Evolutionary conservation across 176 grass and related monocot genomes (phyloP), one percentile per base, ranked within the genome.

Genomic region (Oropetium thomaeum): DNA sequence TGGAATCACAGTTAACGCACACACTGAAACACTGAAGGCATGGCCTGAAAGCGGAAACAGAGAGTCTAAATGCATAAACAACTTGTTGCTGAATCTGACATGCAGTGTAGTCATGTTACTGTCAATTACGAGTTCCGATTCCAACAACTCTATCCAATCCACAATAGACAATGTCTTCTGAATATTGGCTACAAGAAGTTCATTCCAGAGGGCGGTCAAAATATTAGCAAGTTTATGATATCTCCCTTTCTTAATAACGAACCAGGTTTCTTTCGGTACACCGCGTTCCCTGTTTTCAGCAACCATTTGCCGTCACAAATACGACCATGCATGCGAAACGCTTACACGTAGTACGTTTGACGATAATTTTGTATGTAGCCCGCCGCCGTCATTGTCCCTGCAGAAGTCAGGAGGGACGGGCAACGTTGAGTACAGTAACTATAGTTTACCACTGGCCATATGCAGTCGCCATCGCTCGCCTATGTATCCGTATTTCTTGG

Each of bases 101-200:
- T 62, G n/a, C n/a, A n/a, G n/a, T n/a, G n/a, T n/a, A 6, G 65
- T 53, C 73, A 70, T 53, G 81, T 70, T 63, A 77, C 73, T 83
- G 42, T 83, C 81, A 70, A 62, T 33, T 62, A 77, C 81, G 74
- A 70, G 43, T 70, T 76, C 81, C 73, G 77, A 76, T 70, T 76
- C 81, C 73, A 83, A 76, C 71, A 30, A 83, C 34, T 32, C 64
- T 51, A 62, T 58, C 39, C 13, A 51, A 41, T 52, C 63, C n/a
- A 2, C 42, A 70, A 17, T 62, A 55, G 73, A 62, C 10, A 61
- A 44, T 45, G 30, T 20, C 26, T 23, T 20, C 26, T 23, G n/a
- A 45, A 38, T 44, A 48, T 53, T 43, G 38, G 78, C 31, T 62
- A 55, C 48, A 55, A 1, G 22, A 54, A 54, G 16, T 23, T 54